Conservation (phyloP, 805 yeast genomes). For the Wickerhamiella cacticola region DNA sequence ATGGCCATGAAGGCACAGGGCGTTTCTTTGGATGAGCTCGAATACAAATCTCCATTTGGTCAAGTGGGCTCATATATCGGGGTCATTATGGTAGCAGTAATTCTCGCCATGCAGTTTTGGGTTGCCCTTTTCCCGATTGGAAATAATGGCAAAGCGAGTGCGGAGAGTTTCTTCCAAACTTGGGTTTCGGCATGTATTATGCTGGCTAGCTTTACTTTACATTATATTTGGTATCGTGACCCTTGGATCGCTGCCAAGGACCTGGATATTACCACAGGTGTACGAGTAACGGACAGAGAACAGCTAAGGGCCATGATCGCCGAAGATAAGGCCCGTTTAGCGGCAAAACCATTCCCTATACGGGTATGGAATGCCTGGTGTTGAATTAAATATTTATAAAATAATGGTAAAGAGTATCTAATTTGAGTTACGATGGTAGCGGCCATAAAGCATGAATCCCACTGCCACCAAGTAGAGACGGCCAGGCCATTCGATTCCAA, state of each 20-base stretch:
- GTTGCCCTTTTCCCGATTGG: slow-evolving; percentile 64
- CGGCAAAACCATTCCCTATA: neutral
- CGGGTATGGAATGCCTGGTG: slow-evolving; percentile 19
- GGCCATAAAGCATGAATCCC: too few relatives aligned
- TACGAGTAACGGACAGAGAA: slow-evolving; percentile 17
- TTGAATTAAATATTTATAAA: too few relatives aligned
- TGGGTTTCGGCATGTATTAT: slow-evolving; percentile 38
- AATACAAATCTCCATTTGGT: slow-evolving; percentile 58
- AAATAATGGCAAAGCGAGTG: slow-evolving; percentile 27
- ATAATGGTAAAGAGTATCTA: too few relatives aligned
- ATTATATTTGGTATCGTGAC: slow-evolving; percentile 15
- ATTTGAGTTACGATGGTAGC: too few relatives aligned
- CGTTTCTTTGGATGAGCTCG: slow-evolving; percentile 53
- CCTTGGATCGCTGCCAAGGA: slow-evolving; percentile 16
- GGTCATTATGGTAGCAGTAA: slow-evolving; percentile 41
- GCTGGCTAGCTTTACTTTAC: slow-evolving; percentile 11
- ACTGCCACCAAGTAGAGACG: too few relatives aligned
- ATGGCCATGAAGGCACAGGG: slow-evolving; percentile 51
- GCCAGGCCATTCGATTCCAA: too few relatives aligned
- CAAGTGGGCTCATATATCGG: slow-evolving; percentile 57
- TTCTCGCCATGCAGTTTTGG: slow-evolving; percentile 72
- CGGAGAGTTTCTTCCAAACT: slow-evolving; percentile 38
- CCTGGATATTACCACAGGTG: slow-evolving; percentile 19
- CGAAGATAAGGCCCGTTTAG: slow-evolving; percentile 13
- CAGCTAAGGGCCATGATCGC: slow-evolving; percentile 14